phyloP scores from a whole-genome alignment of 2,329 filamentous ascomycete species.

The Colletotrichum salicis region DNA sequence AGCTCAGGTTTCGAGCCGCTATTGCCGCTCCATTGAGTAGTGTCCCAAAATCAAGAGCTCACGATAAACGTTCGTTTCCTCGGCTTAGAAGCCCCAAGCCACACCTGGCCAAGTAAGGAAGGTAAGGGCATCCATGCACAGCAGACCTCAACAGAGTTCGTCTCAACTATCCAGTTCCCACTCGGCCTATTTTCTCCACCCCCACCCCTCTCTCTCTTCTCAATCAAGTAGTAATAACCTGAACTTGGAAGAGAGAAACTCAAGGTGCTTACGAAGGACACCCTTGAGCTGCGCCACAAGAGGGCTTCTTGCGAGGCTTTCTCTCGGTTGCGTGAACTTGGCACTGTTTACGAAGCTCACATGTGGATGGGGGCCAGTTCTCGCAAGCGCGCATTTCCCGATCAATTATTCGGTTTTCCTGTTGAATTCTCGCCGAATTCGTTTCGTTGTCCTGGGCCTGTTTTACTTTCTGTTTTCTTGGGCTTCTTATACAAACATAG shows the following conservation, averaged over 20 bases:
- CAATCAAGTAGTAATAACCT: not conserved
- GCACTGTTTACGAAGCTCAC: too few species aligned
- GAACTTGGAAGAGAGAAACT: not conserved
- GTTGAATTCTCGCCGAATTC: too few species aligned
- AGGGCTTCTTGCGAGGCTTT: not conserved
- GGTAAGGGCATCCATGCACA: not conserved
- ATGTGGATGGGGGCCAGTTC: too few species aligned
- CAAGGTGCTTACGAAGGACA: not conserved
- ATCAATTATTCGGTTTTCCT: too few species aligned
- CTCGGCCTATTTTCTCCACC: not conserved
- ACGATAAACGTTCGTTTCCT: not conserved
- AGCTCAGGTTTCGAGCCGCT: not conserved
- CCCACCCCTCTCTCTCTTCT: not conserved
- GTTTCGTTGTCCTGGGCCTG: too few species aligned
- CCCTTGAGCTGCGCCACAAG: not conserved
- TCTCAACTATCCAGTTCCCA: not conserved
- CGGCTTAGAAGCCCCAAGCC: not conserved
- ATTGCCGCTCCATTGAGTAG: not conserved
- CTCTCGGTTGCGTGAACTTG: too few species aligned
- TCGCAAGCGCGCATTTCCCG: too few species aligned
- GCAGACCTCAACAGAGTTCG: not conserved
- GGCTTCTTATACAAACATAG: too few species aligned
- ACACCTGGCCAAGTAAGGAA: not conserved
- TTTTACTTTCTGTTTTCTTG: too few species aligned
- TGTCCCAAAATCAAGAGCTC: not conserved